Conservation (phyloP, 495 filamentous ascomycete genomes). For the Paragyromitra xinjiangensis region DNA sequence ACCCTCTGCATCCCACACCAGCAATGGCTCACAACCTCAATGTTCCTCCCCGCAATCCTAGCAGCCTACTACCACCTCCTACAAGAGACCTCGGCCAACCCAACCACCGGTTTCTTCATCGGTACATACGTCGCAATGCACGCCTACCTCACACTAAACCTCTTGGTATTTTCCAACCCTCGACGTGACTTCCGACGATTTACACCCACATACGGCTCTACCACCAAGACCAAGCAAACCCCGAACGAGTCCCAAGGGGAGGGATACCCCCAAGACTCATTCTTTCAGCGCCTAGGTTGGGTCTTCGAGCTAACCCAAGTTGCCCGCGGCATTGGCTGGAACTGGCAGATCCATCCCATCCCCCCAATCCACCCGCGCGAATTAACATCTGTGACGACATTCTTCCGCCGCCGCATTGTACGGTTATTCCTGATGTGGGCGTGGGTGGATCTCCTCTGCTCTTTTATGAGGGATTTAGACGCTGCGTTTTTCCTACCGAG, state of each 20-base stretch:
- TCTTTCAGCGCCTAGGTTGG: conserved; percentile 34
- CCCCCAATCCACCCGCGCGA: conserved; percentile 6
- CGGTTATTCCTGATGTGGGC: conserved; percentile 17
- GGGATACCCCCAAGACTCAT: conserved; percentile 19
- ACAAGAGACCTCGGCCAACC: conserved; percentile 33
- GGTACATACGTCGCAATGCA: conserved; percentile 39
- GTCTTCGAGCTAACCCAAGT: conserved; percentile 38
- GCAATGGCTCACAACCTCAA: conserved; percentile 21
- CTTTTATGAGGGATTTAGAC: conserved; percentile 35
- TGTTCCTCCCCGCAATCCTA: conserved; percentile 49
- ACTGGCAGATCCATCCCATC: conserved; percentile 38
- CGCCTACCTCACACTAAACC: conserved; percentile 27
- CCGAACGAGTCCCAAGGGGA: not conserved
- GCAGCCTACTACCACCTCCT: conserved; percentile 38
- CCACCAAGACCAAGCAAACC: not conserved
- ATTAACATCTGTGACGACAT: conserved; percentile 9
- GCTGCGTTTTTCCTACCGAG: conserved; percentile 28
- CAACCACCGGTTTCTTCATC: conserved; percentile 32
- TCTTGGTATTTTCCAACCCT: conserved; percentile 42
- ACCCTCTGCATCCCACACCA: conserved; percentile 40
- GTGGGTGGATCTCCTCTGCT: conserved; percentile 52
- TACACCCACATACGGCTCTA: not conserved
- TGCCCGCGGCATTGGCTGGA: conserved; percentile 45
- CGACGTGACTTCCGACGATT: conserved; percentile 34
- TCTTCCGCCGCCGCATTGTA: conserved; percentile 29